These are phyloP conservation scores for Paraleonurus japonicus DNA, from an alignment of 257 asterid species.

Conservation along the genomic window DNA sequence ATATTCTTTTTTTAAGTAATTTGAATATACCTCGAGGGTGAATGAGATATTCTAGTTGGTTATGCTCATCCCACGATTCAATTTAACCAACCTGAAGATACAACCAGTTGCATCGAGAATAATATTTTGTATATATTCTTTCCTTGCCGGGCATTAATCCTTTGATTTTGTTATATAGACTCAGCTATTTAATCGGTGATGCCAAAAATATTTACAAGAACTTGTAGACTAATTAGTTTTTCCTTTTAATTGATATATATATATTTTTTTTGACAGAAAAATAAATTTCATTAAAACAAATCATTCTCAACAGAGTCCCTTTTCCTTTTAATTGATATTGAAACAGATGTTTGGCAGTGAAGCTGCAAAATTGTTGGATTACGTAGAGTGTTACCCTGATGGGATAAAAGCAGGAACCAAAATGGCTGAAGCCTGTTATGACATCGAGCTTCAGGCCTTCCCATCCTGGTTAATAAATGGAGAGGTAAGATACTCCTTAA, in stretches of 20 bases:
- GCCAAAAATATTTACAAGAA: neutral
- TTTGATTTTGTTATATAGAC: neutral
- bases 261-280: too few relatives aligned
- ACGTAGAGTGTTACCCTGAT: slow-evolving; percentile 85
- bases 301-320: too few relatives aligned
- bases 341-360: slow-evolving; percentile 80
- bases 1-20: too few relatives aligned
- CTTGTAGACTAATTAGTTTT: slow-evolving; percentile 6
- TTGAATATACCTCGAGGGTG: neutral
- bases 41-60: neutral
- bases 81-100: neutral
- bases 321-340: too few relatives aligned
- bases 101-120: neutral
- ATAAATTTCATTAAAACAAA: too few relatives aligned
- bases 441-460: slow-evolving; percentile 58
- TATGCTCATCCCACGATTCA: neutral
- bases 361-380: slow-evolving; percentile 72
- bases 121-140: neutral
- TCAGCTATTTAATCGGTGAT: neutral
- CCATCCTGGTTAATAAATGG: slow-evolving; percentile 88
- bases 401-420: slow-evolving; percentile 60
- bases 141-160: neutral
- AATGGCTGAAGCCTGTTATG: slow-evolving; percentile 69
- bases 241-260: slow-evolving; percentile 17
- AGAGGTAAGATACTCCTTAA: slow-evolving; percentile 43